A percentile compares a stretch with the other conserved stretches of the same genome.
Evolutionary conservation across 1,139 yeast genomes (phyloP).

Genomic region (Suhomyces taliae): DNA sequence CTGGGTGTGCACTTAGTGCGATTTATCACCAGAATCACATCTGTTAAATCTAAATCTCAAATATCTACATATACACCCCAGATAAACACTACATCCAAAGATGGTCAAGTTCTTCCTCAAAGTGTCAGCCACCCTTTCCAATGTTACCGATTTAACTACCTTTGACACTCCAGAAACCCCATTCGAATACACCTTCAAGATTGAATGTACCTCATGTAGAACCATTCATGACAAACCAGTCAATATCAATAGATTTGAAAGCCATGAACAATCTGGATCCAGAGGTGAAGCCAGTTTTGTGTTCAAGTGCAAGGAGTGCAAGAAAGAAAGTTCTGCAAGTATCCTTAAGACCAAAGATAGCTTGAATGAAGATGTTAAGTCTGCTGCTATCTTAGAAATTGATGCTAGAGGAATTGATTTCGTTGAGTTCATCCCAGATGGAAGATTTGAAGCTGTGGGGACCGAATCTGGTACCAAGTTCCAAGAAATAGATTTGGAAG

Average conservation of each 20-base stretch:
- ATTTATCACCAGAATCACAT: too few species aligned
- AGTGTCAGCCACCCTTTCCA: constrained; percentile 59
- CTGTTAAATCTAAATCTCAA: too few species aligned
- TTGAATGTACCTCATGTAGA: constrained; percentile 79
- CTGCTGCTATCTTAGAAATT: constrained; percentile 57
- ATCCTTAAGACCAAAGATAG: constrained; percentile 35
- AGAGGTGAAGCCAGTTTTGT: constrained; percentile 85
- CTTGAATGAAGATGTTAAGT: constrained; percentile 29
- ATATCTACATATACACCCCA: too few species aligned
- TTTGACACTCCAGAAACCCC: constrained; percentile 60
- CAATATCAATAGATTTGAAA: constrained; percentile 62
- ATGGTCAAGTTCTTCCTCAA: constrained; percentile 50
- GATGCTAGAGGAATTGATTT: constrained; percentile 88
- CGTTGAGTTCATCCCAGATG: constrained; percentile 65
- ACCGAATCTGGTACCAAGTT: constrained; percentile 53
- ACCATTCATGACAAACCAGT: constrained; percentile 77
- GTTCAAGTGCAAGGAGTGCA: constrained; percentile 72
- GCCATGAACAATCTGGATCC: constrained; percentile 65
- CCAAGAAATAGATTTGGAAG: constrained; percentile 67
- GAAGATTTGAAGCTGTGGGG: constrained; percentile 64
- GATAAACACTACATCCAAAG: not conserved
- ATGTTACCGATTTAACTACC: constrained; percentile 66
- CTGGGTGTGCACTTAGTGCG: too few species aligned
- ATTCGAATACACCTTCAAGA: constrained; percentile 70
- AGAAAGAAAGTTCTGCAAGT: constrained; percentile 40